phyloP scores from a whole-genome alignment of 257 asterid species.

The Solanum boliviense region DNA sequence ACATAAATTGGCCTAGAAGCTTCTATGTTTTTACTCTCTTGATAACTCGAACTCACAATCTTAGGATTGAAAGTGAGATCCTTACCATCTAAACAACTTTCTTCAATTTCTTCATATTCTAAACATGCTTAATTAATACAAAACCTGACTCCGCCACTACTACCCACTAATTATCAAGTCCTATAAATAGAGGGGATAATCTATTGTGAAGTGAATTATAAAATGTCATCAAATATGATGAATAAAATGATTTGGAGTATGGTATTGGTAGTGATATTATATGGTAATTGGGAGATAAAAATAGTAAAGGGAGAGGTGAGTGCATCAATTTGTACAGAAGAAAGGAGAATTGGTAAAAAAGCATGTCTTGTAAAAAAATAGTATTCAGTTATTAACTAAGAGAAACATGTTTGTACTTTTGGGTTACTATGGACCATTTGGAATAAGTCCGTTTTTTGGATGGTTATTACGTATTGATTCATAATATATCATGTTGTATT shows the following conservation, averaged over 20 bases:
- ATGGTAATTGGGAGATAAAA: background rate
- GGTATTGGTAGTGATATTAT: background rate
- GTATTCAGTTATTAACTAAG: background rate
- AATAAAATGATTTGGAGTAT: background rate
- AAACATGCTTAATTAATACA: background rate
- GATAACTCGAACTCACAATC: too few species aligned
- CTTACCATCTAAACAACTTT: too few species aligned
- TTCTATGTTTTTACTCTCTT: too few species aligned
- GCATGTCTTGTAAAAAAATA: background rate
- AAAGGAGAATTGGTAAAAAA: background rate
- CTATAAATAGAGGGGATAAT: background rate
- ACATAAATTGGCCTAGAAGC: too few species aligned
- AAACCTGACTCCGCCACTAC: rapidly evolving
- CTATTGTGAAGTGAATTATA: background rate
- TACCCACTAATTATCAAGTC: background rate
- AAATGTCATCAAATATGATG: background rate
- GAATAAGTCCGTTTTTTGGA: background rate
- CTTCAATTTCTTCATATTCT: too few species aligned
- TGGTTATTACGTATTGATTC: too few species aligned
- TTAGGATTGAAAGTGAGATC: too few species aligned
- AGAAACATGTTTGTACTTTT: background rate
- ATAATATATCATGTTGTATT: too few species aligned
- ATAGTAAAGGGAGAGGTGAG: background rate
- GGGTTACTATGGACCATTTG: background rate
- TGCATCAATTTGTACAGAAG: background rate